Evolutionary conservation across 768 basidiomycete genomes (phyloP).

Genomic region (Naganishia onofrii): DNA sequence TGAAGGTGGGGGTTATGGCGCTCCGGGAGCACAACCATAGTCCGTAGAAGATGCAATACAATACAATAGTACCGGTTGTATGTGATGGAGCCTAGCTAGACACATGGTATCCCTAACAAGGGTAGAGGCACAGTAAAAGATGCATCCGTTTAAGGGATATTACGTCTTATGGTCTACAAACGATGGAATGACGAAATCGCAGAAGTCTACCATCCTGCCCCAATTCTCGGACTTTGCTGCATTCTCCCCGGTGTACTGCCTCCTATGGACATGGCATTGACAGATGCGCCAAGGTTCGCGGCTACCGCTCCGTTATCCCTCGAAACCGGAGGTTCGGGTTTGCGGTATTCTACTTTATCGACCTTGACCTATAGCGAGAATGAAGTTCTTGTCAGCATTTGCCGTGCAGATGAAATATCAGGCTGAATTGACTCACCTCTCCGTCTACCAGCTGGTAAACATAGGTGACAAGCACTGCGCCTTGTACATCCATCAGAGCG

Average conservation of each 20-base stretch:
- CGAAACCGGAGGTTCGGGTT: constrained; percentile 40
- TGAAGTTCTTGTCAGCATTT: neutral
- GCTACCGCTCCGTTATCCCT: constrained; percentile 4
- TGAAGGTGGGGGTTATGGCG: constrained; percentile 31
- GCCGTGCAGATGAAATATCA: no score
- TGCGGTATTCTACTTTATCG: constrained; percentile 53
- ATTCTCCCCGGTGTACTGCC: constrained; percentile 9
- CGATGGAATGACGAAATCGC: neutral
- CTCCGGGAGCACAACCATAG: constrained; percentile 30
- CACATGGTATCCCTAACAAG: neutral
- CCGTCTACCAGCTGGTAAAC: constrained; percentile 93
- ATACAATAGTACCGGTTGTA: neutral
- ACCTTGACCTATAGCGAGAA: constrained; percentile 50
- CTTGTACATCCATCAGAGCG: constrained; percentile 96
- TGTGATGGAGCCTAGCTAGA: neutral
- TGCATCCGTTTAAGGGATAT: no score
- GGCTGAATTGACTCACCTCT: constrained; percentile 60
- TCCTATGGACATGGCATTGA: constrained; percentile 20
- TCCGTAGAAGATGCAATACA: neutral
- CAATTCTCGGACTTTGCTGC: constrained; percentile 23
- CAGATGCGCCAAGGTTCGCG: constrained; percentile 4
- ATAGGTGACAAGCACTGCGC: constrained; percentile 92
- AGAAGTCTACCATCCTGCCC: neutral
- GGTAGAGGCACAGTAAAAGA: neutral
- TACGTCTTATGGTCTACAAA: constrained; percentile 18